These are phyloP conservation scores for Choiromyces venosus DNA, from an alignment of 495 filamentous ascomycete genomes.

Conservation along the genomic window DNA sequence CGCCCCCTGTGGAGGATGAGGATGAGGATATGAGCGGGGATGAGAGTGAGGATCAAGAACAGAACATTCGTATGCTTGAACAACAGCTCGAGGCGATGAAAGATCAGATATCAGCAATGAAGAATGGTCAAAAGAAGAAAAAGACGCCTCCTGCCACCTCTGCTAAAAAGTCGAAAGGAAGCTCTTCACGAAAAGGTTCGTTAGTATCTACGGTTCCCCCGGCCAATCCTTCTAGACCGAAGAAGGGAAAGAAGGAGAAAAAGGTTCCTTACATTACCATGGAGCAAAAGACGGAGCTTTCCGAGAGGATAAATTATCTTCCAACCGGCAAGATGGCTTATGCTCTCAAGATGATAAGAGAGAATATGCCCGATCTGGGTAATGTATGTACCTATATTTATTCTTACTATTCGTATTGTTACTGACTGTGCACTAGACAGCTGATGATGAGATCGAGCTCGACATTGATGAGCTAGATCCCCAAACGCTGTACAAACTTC, in stretches of 20 bases:
- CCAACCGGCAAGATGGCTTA: slow-evolving; percentile 58
- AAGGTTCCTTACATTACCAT: slow-evolving; percentile 40
- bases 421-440: slow-evolving; percentile 24
- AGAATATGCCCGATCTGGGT: slow-evolving; percentile 68
- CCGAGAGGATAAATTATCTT: slow-evolving; percentile 43
- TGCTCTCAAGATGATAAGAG: slow-evolving; percentile 85
- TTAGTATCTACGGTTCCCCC: slow-evolving; percentile 13
- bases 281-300: slow-evolving; percentile 48
- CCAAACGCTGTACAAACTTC: slow-evolving; percentile 41
- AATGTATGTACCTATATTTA: slow-evolving; percentile 44
- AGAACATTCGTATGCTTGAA: slow-evolving; percentile 53
- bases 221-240: slow-evolving; percentile 29
- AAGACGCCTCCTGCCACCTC: slow-evolving; percentile 57
- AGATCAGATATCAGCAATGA: slow-evolving; percentile 59
- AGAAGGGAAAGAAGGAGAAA: slow-evolving; percentile 36
- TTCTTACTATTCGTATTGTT: not conserved
- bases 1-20: slow-evolving; percentile 60
- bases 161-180: slow-evolving; percentile 48
- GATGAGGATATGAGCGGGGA: slow-evolving; percentile 61
- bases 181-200: slow-evolving; percentile 32
- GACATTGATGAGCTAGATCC: slow-evolving; percentile 49
- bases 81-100: slow-evolving; percentile 64
- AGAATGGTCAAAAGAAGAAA: slow-evolving; percentile 52
- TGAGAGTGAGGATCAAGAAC: slow-evolving; percentile 47
- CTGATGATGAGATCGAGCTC: slow-evolving; percentile 53